Base-by-base conservation (phyloP, 768 basidiomycete species). In the Hebeloma cylindrosporum region DNA sequence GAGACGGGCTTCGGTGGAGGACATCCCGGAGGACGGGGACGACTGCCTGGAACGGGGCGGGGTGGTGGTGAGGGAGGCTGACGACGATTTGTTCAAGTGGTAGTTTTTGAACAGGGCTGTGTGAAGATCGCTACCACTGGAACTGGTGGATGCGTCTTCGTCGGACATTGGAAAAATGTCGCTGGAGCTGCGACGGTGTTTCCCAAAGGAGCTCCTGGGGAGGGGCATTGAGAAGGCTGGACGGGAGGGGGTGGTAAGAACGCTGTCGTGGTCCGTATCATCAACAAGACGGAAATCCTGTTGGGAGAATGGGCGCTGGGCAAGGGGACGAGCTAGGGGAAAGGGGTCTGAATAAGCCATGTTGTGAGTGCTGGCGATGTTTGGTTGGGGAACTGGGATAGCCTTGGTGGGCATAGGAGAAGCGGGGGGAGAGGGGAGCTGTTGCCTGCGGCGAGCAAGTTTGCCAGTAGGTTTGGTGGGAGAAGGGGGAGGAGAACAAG, bases 161-260 rank as follows among this genome's bases (percentile, higher is more conserved):
- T 88, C 85, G 35, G 83, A 83, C 77, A 88, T 80, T 59, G 71
- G 63, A 62, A 88, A 88, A n/a, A 88, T 61, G 36, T 88, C 87
- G 59, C 83, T 87, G 6, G 86, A 85, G 5, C 75, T 70, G 43
- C 85, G 78, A 30, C 62, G 67, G 57, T 87, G 83, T 39, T 70
- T 71, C 44, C 68, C 61, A n/a, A 40, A 48, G 25, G 37, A 51
- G 41, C 60, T 61, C 56, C 59, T 59, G 41, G 66, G 67, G 23
- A 66, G 74, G 75, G 14, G 71, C 54, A 20, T 54, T 55, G 43
- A n/a, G 39, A 23, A n/a, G 59, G 55, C 27, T 20, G 52, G 60
- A 69, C 35, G 69, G 59, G 43, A 68, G 18, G 78, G 77, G 6
- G 71, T 69, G 17, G 45, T 59, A 11, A 73, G 68, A 7, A 67